Conservation (phyloP, 169 alveolate genomes). For the Amoebophrya sp. region DNA sequence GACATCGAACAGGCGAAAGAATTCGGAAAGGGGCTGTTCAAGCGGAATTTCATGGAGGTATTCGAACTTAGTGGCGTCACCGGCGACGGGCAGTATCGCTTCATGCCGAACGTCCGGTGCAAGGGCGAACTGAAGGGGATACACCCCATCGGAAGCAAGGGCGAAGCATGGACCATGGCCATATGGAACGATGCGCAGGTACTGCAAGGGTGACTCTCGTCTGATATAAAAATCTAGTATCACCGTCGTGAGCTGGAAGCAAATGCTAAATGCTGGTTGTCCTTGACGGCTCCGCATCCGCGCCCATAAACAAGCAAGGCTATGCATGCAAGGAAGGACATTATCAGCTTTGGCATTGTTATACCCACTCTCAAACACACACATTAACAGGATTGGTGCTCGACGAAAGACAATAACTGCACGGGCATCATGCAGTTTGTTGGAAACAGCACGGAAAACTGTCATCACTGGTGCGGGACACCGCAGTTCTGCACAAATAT, state of each 20-base stretch:
- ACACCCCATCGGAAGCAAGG: neutral
- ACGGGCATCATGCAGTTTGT: slow-evolving; percentile 26
- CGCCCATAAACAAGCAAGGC: no score
- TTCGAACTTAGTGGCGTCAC: neutral
- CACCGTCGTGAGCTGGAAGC: no score
- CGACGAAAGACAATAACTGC: neutral
- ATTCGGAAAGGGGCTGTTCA: slow-evolving; percentile 13
- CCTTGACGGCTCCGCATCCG: no score
- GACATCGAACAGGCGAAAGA: neutral
- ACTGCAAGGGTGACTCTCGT: no score
- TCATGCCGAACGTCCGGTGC: neutral
- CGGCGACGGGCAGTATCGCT: neutral
- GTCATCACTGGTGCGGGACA: neutral
- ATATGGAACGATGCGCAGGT: slow-evolving; percentile 8
- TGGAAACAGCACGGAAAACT: neutral
- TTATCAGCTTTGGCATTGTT: no score
- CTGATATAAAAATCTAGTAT: no score
- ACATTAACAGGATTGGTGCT: neutral
- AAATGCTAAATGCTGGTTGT: no score
- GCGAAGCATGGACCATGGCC: neutral
- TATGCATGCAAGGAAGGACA: no score
- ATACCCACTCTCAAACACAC: no score
- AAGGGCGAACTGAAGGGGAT: neutral
- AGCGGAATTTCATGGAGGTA: slow-evolving; percentile 3
- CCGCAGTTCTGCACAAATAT: neutral